Conservation (phyloP, 2,329 filamentous ascomycete species). For the Colletotrichum filicis region DNA sequence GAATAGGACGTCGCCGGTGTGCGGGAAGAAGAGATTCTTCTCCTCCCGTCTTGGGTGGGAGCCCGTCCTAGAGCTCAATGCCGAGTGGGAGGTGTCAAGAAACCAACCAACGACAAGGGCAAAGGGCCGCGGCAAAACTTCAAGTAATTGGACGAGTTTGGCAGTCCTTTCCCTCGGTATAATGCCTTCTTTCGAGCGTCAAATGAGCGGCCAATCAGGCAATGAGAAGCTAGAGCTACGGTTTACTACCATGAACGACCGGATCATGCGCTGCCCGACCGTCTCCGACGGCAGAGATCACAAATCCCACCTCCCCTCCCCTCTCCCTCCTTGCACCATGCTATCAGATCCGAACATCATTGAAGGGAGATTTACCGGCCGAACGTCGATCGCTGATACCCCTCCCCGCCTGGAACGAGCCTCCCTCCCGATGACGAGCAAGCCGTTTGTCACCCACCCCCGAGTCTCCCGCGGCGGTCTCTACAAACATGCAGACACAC, state of each 20-base stretch:
- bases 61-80: neutral
- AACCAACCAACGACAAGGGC: neutral
- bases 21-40: too few relatives aligned
- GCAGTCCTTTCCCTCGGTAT: neutral
- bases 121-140: neutral
- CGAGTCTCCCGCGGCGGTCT: neutral
- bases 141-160: neutral
- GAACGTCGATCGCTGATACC: neutral
- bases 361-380: neutral
- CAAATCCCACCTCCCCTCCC: neutral
- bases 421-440: neutral
- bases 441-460: conserved; percentile 3
- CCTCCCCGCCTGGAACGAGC: neutral
- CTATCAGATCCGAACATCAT: neutral
- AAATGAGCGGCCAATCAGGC: neutral
- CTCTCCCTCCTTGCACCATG: neutral
- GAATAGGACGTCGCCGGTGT: neutral
- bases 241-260: neutral
- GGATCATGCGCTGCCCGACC: neutral
- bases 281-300: neutral
- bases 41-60: too few relatives aligned
- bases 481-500: neutral
- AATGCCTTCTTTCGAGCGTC: neutral
- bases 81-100: neutral
- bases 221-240: neutral